phyloP scores from a whole-genome alignment of 1,139 yeast species.

The Lodderomyces theae region DNA sequence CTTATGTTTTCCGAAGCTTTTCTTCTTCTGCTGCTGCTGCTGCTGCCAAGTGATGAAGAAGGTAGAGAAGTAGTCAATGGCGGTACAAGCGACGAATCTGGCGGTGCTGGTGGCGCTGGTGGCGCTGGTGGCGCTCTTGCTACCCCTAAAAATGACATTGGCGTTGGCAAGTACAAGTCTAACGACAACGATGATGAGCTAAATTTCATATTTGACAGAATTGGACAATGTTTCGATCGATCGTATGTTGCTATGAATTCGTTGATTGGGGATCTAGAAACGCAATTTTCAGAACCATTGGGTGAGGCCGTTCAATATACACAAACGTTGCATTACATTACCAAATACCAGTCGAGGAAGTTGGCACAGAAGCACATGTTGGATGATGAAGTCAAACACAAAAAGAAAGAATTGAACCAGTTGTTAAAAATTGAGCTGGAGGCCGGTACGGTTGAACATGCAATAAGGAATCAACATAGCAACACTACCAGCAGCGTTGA shows the following conservation, averaged over 20 bases:
- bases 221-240: conserved; percentile 80
- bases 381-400: conserved; percentile 50
- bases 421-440: conserved; percentile 42
- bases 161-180: conserved; percentile 11
- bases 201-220: conserved; percentile 51
- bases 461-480: conserved; percentile 24
- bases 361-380: conserved; percentile 63
- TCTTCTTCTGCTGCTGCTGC: conserved; percentile 12
- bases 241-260: conserved; percentile 65
- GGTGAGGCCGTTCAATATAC: conserved; percentile 82
- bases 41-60: conserved; percentile 6
- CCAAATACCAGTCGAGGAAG: conserved; percentile 70
- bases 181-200: conserved; percentile 29
- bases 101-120: conserved; percentile 1
- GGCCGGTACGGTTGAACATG: conserved; percentile 34
- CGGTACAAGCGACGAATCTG: background rate
- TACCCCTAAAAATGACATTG: background rate
- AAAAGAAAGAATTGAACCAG: conserved; percentile 41
- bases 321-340: conserved; percentile 60
- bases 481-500: background rate
- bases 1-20: conserved; percentile 44
- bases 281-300: conserved; percentile 78
- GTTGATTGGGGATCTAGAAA: conserved; percentile 65
- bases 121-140: conserved; percentile 8
- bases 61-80: background rate